These are phyloP conservation scores for Linum tenue DNA, from an alignment of 345 rosid genomes.

Conservation along the genomic window DNA sequence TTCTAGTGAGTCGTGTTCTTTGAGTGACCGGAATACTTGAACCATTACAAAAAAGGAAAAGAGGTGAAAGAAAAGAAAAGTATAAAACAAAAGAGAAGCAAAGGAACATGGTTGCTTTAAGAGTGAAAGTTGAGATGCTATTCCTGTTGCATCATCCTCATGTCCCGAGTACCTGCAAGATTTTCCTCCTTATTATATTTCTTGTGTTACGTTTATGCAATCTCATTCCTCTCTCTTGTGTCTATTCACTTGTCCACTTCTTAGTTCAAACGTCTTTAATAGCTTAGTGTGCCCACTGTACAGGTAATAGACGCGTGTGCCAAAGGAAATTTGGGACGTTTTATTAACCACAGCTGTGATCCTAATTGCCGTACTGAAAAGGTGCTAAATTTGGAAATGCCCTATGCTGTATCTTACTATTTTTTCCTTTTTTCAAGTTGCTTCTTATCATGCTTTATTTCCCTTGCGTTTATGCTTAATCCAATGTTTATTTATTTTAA, in stretches of 20 bases:
- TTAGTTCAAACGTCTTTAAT: background rate
- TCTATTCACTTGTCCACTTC: constrained; percentile 7
- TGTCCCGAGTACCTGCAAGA: background rate
- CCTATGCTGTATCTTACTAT: background rate
- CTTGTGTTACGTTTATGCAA: background rate
- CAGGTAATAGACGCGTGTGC: constrained; percentile 97
- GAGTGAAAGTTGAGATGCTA: background rate
- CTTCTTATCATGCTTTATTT: background rate
- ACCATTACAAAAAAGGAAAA: too few relatives aligned
- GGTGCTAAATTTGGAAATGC: constrained; percentile 28
- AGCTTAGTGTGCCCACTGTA: background rate
- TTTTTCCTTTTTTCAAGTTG: background rate
- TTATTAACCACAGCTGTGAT: constrained; percentile 96
- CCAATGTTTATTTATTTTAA: constrained; percentile 13
- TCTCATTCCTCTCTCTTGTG: background rate
- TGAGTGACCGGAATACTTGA: too few relatives aligned
- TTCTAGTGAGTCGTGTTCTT: background rate
- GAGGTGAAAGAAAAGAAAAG: too few relatives aligned
- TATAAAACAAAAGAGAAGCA: too few relatives aligned
- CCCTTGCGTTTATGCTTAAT: constrained; percentile 10
- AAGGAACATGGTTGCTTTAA: background rate
- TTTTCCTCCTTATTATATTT: background rate
- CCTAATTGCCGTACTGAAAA: constrained; percentile 99
- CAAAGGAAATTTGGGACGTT: constrained; percentile 96
- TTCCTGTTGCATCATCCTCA: too few relatives aligned